These are phyloP conservation scores for Piromyces finnis DNA, from an alignment of 192 early-diverging fungal species.

Conservation along the genomic window DNA sequence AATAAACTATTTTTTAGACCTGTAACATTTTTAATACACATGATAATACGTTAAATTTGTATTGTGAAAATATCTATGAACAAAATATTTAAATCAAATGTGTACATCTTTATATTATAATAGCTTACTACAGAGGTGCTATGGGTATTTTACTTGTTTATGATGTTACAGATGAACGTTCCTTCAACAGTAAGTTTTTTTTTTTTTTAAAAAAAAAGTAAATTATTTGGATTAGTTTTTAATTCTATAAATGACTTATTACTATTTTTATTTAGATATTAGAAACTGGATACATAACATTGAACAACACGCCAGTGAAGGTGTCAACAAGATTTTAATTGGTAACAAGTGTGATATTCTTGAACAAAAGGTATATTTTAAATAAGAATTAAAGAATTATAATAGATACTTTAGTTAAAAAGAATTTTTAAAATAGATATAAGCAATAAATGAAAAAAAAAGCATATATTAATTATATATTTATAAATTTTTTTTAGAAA, in stretches of 20 bases:
- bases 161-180: conserved; percentile 96
- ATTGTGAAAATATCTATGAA: too few species aligned
- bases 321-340: conserved; percentile 96
- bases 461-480: too few species aligned
- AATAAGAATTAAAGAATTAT: neutral
- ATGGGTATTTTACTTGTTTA: conserved; percentile 98
- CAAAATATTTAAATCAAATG: too few species aligned
- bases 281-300: conserved; percentile 99
- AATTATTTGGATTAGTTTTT: neutral
- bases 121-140: conserved; percentile 96
- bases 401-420: too few species aligned
- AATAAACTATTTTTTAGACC: too few species aligned
- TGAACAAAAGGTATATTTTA: conserved; percentile 59
- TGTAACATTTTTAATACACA: too few species aligned
- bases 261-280: conserved; percentile 42
- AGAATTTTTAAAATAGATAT: too few species aligned
- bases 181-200: conserved; percentile 70
- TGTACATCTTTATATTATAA: too few species aligned
- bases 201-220: neutral
- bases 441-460: too few species aligned
- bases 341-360: conserved; percentile 99
- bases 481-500: too few species aligned
- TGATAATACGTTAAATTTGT: too few species aligned
- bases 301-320: conserved; percentile 97
- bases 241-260: neutral